Evolutionary conservation across 1,284 basidiomycete genomes (phyloP), one percentile per base, ranked within the genome.

Genomic region (Boletus holoroseus): DNA sequence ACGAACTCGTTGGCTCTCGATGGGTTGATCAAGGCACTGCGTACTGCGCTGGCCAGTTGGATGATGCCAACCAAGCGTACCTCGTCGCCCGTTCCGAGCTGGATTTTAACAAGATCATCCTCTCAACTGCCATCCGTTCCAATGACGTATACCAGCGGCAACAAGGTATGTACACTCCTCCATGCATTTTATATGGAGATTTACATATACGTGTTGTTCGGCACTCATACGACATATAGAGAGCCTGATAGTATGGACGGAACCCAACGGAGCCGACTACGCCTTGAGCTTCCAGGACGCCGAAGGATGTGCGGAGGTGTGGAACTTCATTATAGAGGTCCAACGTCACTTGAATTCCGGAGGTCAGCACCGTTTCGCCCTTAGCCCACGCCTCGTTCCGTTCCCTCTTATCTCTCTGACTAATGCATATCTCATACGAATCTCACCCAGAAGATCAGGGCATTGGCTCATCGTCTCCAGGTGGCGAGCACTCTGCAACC

Each of bases 181-280:
- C 44, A 24, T 41, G 4, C 28, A 42, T 47, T 38, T 16, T 43
- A 0, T 37, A n/a, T 44, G 20, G 27, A 31, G 18, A 28, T 45
- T 48, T 24, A 42, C 31, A 47, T 16, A 44, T 48, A 41, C 40
- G 35, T 44, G 2, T 43, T 32, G 24, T 34, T 50, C 7, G 30
- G 12, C 15, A 51, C 55, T 68, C 55, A 50, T 48, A 47, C 51
- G 49, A 44, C 53, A 20, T 45, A 41, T 47, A 92, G 95, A 98
- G 59, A 99, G 96, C 2, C 79, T 99, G 40, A 97, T 99, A 56
- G 95, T 99, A 12, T 99, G 95, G 95, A 99, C 95, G 1, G 95
- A 98, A 67, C 91, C 90, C 0, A 87, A 93, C 58, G 91, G 93
- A 22, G 83, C 88, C 22, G 95, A 99, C 70, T 94, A 96, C 69